Percentiles rank a stretch among this genome's conserved stretches.
phyloP scores from a whole-genome alignment of 768 basidiomycete species.

The Terana coerulea region DNA sequence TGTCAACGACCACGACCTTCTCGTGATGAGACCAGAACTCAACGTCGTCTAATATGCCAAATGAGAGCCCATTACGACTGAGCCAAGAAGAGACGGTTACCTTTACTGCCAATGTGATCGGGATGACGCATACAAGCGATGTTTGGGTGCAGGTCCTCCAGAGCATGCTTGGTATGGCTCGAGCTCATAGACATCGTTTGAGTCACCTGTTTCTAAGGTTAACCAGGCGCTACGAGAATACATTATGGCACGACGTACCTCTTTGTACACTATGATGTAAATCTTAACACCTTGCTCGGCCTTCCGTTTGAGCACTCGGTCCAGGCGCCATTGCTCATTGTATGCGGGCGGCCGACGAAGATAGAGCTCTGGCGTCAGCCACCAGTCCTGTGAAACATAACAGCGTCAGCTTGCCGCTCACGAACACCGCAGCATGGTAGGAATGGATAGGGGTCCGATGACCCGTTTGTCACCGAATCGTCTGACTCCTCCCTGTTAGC shows the following conservation, averaged over 20 bases:
- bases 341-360: constrained; percentile 87
- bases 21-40: constrained; percentile 94
- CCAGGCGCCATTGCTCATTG: constrained; percentile 86
- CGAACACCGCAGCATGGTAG: not conserved
- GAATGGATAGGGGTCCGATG: not conserved
- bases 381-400: constrained; percentile 74
- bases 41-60: constrained; percentile 49
- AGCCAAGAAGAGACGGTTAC: constrained; percentile 21
- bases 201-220: constrained; percentile 50
- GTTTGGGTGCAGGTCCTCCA: constrained; percentile 84
- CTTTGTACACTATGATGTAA: constrained; percentile 93
- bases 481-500: not conserved
- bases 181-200: constrained; percentile 90
- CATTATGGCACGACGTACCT: constrained; percentile 39
- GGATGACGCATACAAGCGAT: constrained; percentile 89
- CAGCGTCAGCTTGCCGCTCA: too few relatives aligned
- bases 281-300: constrained; percentile 91
- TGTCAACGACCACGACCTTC: constrained; percentile 88
- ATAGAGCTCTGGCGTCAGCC: constrained; percentile 94
- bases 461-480: not conserved
- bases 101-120: constrained; percentile 83
- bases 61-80: not conserved
- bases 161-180: constrained; percentile 76
- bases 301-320: constrained; percentile 79
- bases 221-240: not conserved